phyloP scores from a whole-genome alignment of 2,329 filamentous ascomycete genomes.

The Fusarium lateritium region DNA sequence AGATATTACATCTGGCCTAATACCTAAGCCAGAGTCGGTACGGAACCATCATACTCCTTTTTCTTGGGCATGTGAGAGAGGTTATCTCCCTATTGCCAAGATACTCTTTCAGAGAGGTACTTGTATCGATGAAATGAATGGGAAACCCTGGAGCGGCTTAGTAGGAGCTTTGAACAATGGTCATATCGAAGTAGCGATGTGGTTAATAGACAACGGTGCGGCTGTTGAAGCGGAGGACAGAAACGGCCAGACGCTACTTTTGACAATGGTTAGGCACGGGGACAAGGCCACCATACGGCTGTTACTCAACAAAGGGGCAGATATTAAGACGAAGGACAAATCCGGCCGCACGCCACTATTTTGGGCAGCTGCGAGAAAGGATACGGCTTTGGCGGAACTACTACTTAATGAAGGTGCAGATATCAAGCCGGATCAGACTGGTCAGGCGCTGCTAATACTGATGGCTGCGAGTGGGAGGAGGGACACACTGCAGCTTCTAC shows the following conservation, averaged over 20 bases:
- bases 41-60: not conserved
- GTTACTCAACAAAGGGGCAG: not conserved
- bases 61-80: not conserved
- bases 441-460: slow-evolving; percentile 4
- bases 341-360: too few species aligned
- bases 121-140: too few species aligned
- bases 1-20: not conserved
- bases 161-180: not conserved
- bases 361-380: too few species aligned
- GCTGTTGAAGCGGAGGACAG: not conserved
- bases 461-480: too few species aligned
- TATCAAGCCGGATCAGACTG: not conserved
- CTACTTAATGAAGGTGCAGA: too few species aligned
- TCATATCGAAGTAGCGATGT: not conserved
- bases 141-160: not conserved
- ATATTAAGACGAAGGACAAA: not conserved
- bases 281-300: not conserved
- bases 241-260: too few species aligned
- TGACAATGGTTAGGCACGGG: too few species aligned
- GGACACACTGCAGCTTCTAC: too few species aligned
- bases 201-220: not conserved
- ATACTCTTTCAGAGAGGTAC: not conserved
- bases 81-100: not conserved
- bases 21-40: not conserved
- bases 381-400: too few species aligned